A percentile compares a stretch with the other conserved stretches of the same genome.
These are phyloP conservation scores for Ascochyta lentis DNA, from an alignment of 2,329 filamentous ascomycete species.

Conservation along the genomic window DNA sequence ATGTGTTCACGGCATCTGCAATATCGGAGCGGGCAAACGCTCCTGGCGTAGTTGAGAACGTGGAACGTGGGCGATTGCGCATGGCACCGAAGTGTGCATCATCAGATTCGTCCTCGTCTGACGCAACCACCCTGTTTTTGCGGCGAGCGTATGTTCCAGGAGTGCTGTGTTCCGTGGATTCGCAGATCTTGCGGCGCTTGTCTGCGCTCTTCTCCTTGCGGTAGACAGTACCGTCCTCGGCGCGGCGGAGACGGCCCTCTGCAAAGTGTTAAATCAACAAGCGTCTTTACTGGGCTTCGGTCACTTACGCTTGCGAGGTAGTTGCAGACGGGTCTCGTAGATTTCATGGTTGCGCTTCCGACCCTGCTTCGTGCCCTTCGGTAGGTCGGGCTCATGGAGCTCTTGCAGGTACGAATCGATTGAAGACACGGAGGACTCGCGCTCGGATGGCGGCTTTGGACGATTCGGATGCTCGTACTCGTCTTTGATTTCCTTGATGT, in stretches of 20 bases:
- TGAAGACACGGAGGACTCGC: constrained; percentile 28
- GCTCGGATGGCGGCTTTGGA: constrained; percentile 5
- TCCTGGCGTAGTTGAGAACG: constrained; percentile 22
- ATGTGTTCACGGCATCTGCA: constrained; percentile 11
- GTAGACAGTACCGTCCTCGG: constrained; percentile 31
- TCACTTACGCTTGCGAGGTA: constrained; percentile 33
- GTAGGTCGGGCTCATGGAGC: constrained; percentile 34
- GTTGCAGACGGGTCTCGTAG: constrained; percentile 38
- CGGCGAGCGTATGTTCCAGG: constrained; percentile 1
- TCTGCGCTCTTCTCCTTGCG: constrained; percentile 31
- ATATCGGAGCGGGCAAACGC: constrained; percentile 6
- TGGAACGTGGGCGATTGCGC: constrained; percentile 4
- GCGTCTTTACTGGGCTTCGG: not conserved
- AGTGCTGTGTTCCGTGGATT: constrained; percentile 18
- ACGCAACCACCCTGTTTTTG: constrained; percentile 7
- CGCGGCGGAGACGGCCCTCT: constrained; percentile 39
- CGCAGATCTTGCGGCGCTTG: constrained; percentile 15
- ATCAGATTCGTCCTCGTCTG: constrained; percentile 21
- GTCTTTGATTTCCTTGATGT: constrained; percentile 40
- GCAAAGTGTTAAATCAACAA: constrained; percentile 7
- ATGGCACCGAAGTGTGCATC: not conserved
- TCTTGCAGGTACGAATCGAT: constrained; percentile 41
- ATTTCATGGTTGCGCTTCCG: constrained; percentile 32
- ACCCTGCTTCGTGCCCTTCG: constrained; percentile 27
- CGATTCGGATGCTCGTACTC: constrained; percentile 36